Evolutionary conservation across 1,139 yeast genomes (phyloP).

Genomic region (Fermentozyma sake): DNA sequence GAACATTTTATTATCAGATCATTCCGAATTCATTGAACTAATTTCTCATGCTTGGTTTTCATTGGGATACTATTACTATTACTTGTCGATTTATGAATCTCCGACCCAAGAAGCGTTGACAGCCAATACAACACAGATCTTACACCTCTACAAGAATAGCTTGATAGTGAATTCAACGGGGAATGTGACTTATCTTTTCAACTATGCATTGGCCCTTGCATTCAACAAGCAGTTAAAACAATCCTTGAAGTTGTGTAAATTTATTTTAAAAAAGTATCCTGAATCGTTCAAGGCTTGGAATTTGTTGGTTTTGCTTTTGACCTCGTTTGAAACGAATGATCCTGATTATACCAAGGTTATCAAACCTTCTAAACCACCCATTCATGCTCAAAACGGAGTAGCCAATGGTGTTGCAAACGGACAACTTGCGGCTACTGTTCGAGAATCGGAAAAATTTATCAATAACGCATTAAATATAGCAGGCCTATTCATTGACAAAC

Average conservation of each 20-base stretch:
- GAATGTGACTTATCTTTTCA: slow-evolving; percentile 25
- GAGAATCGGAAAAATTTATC: slow-evolving; percentile 36
- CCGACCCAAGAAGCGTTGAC: slow-evolving; percentile 19
- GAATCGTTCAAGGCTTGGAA: slow-evolving; percentile 47
- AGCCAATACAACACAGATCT: slow-evolving; percentile 13
- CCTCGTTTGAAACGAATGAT: slow-evolving; percentile 25
- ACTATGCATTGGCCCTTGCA: slow-evolving; percentile 36
- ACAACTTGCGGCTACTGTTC: too few relatives aligned
- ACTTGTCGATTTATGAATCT: slow-evolving; percentile 25
- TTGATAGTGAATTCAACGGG: slow-evolving; percentile 41
- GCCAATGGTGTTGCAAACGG: slow-evolving; percentile 5
- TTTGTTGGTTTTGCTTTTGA: slow-evolving; percentile 30
- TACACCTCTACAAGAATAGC: slow-evolving; percentile 30
- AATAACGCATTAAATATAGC: slow-evolving; percentile 43
- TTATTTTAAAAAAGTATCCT: slow-evolving; percentile 39
- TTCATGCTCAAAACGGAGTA: too few relatives aligned
- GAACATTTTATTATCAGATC: slow-evolving; percentile 27
- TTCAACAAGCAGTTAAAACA: slow-evolving; percentile 21
- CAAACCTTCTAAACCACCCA: slow-evolving; percentile 4
- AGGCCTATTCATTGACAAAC: slow-evolving; percentile 32
- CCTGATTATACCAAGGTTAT: slow-evolving; percentile 13
- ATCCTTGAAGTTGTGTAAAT: slow-evolving; percentile 38
- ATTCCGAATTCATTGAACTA: slow-evolving; percentile 25
- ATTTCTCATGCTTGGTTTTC: slow-evolving; percentile 39
- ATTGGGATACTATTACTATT: slow-evolving; percentile 32